Percentiles rank a stretch among this genome's conserved stretches.
Conservation (phyloP, 2,329 filamentous ascomycete genomes). For the Cladosporium sp. region DNA sequence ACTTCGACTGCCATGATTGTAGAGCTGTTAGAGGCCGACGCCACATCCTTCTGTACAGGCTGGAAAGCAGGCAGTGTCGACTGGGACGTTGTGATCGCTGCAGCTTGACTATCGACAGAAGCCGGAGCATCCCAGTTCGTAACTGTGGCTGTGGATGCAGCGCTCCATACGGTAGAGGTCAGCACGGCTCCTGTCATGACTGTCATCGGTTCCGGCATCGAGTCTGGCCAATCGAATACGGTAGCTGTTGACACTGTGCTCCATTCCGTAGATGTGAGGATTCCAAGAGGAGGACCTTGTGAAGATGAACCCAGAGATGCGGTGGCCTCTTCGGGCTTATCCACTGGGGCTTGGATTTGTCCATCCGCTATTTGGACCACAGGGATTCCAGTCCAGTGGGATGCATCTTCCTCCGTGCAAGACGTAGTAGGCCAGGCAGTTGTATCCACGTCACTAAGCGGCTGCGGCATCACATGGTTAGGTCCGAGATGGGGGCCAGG, state of each 20-base stretch:
- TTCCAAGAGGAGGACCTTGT: neutral
- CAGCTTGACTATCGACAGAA: neutral
- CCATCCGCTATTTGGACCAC: conserved; percentile 19
- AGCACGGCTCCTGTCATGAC: neutral
- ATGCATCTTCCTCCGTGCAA: neutral
- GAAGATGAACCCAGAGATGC: neutral
- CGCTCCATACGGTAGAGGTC: neutral
- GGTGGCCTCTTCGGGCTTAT: conserved; percentile 1
- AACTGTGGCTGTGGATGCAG: neutral
- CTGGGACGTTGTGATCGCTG: neutral
- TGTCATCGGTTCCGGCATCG: neutral
- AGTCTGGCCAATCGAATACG: conserved; percentile 6
- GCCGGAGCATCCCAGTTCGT: neutral
- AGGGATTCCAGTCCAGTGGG: conserved; percentile 4
- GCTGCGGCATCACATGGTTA: conserved; percentile 3
- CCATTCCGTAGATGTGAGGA: conserved; percentile 1
- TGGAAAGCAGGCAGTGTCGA: neutral
- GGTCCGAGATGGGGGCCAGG: conserved; percentile 4
- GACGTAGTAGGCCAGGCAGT: conserved; percentile 9
- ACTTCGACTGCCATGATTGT: conserved; percentile 1
- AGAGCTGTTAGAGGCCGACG: neutral
- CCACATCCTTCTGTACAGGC: neutral
- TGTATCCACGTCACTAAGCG: conserved; percentile 3
- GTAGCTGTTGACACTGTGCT: conserved; percentile 9
- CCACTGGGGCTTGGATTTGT: conserved; percentile 16